phyloP scores from a whole-genome alignment of 257 asterid species.

The Fraxinus anomala region DNA sequence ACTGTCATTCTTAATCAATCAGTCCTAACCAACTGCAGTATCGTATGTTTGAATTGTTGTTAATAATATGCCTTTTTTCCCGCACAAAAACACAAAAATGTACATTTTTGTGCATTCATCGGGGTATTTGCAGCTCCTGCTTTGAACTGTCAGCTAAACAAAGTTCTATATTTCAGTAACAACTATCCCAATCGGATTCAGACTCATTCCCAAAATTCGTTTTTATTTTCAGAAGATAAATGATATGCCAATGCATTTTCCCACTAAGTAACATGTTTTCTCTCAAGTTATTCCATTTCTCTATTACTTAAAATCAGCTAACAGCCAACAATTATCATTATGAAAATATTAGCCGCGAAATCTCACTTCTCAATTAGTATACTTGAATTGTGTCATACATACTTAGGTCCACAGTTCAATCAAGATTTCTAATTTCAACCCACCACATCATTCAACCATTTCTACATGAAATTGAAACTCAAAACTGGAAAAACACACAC shows the following conservation, averaged over 20 bases:
- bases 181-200: neutral
- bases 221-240: neutral
- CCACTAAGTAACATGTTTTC: neutral
- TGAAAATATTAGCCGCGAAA: neutral
- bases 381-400: neutral
- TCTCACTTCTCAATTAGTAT: neutral
- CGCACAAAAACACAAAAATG: neutral
- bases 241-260: neutral
- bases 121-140: neutral
- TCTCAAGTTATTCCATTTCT: neutral
- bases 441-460: conserved; percentile 11
- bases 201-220: neutral
- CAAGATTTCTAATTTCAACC: conserved; percentile 6
- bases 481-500: conserved; percentile 9
- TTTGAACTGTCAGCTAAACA: neutral
- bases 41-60: neutral
- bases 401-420: neutral
- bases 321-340: neutral
- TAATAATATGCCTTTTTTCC: neutral
- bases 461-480: neutral
- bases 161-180: neutral
- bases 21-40: neutral
- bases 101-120: neutral
- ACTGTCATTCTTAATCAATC: neutral
- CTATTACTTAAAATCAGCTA: neutral